Evolutionary conservation across 2,329 filamentous ascomycete species (phyloP).

Genomic region (Neonectria punicea): DNA sequence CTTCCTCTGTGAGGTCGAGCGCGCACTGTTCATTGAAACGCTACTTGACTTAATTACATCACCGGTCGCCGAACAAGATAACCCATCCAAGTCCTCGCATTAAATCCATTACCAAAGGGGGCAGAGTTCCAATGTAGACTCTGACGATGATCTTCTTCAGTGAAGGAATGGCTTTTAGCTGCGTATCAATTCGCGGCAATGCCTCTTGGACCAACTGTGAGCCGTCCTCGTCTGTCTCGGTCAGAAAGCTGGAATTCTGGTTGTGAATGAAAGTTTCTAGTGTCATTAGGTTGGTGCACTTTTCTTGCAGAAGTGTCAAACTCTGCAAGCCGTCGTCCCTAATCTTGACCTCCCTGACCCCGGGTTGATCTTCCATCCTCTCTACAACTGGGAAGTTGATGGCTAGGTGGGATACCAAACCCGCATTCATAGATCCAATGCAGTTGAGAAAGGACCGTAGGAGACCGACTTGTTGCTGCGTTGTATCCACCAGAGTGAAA

Average conservation of each 20-base stretch:
- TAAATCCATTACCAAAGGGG: constrained; percentile 9
- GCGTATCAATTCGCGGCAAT: constrained; percentile 21
- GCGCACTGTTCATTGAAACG: no score
- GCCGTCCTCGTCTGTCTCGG: constrained; percentile 4
- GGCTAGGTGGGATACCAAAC: constrained; percentile 14
- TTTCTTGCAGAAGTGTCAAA: constrained; percentile 15
- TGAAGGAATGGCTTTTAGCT: constrained; percentile 24
- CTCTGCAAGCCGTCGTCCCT: background rate
- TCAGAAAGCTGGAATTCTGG: constrained; percentile 15
- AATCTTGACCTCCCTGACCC: no score
- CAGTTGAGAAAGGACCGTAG: constrained; percentile 20
- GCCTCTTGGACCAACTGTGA: constrained; percentile 12
- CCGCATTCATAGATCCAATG: constrained; percentile 21
- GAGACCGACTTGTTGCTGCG: constrained; percentile 13
- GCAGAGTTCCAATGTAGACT: constrained; percentile 6
- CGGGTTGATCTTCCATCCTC: background rate
- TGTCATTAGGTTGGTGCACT: constrained; percentile 18
- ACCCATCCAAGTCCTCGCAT: constrained; percentile 25
- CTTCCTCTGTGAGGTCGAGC: no score
- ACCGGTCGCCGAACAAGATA: constrained; percentile 10
- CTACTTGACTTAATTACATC: background rate
- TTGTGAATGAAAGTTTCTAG: constrained; percentile 17
- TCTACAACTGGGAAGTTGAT: constrained; percentile 24
- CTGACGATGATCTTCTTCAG: constrained; percentile 26
- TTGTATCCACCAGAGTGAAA: constrained; percentile 16